Base-by-base conservation (phyloP, 805 yeast genomes). In the Maudiozyma turicensis region DNA sequence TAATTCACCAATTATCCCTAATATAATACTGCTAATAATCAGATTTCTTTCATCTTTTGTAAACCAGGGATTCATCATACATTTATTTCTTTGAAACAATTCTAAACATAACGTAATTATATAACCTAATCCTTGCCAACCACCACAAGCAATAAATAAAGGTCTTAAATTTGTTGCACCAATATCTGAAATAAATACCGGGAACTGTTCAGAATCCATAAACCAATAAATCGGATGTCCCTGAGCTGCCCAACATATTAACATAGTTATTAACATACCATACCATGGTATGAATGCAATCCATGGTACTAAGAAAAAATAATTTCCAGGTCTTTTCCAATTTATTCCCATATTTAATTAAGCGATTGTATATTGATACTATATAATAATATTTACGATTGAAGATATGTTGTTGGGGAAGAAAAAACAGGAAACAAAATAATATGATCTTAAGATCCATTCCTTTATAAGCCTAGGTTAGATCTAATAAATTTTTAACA, bases 161-260 rank as follows among this genome's bases (percentile, higher is more conserved):
- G 95, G 95, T 62, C 88, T 84, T 47, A 87, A 70, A 56, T 81
- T 82, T 8, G 95, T 85, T 8, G 97, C 96, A 3, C 91, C 96
- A 48, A 90, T 77, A 59, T 90, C 86, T 3, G 95, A 84, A 45
- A 91, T 78, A 66, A 84, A 91, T 2, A 87, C 82, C 40, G 82
- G 77, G 35, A 67, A 58, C 54, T 74, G 80, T 3, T 67, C 52
- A 1, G 61, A 48, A 39, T 68, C 67, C 73, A 80, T 75, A 54
- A 80, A 81, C 49, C 71, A 63, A 60, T 86, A 84, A 9, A 76
- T 71, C 0, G 95, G 95, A 44, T 76, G 76, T 2, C 96, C 96
- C 59, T 86, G 87, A 4, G 72, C 75, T 2, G 84, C 78, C 97
- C 97, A 90, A 55, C 81, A 76, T 1, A 75, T 63, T 54, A 90